phyloP scores from a whole-genome alignment of 305 asterid species.

The Withania somnifera region DNA sequence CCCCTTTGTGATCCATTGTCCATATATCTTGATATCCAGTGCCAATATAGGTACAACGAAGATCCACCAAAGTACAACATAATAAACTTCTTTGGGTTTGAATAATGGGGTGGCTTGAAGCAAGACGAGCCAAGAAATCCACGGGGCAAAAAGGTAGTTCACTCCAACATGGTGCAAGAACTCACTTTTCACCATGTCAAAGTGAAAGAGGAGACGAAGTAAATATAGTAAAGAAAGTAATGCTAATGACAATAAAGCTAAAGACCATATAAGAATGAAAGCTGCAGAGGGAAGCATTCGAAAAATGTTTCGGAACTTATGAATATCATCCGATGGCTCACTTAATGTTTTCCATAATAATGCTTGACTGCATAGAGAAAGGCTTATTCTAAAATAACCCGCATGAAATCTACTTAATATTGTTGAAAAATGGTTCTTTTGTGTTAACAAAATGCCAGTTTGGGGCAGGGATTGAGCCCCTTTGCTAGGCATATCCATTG shows the following conservation, averaged over 20 bases:
- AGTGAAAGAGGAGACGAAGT: not conserved
- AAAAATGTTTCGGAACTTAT: not conserved
- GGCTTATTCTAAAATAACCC: conserved; percentile 14
- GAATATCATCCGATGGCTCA: not conserved
- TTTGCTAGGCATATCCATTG: not conserved
- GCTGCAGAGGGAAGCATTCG: conserved; percentile 1
- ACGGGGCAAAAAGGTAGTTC: conserved; percentile 13
- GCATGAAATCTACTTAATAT: conserved; percentile 9
- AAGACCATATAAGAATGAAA: conserved; percentile 7
- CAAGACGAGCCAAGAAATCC: conserved; percentile 11
- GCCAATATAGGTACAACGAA: conserved; percentile 5
- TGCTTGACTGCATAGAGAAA: conserved; percentile 13
- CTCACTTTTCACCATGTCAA: conserved; percentile 8
- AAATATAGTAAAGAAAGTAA: conserved; percentile 1
- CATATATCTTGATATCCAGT: conserved; percentile 14
- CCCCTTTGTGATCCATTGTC: conserved; percentile 15
- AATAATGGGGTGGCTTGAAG: conserved; percentile 9
- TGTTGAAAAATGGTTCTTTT: not conserved
- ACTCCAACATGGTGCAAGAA: conserved; percentile 10
- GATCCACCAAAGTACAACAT: conserved; percentile 6
- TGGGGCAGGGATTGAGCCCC: not conserved
- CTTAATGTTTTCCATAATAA: conserved; percentile 2
- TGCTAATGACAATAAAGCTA: conserved; percentile 1
- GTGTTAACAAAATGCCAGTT: not conserved
- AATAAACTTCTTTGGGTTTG: not conserved